Evolutionary conservation across 495 filamentous ascomycete genomes (phyloP), one percentile per base, ranked within the genome.

Genomic region (Aeminium ludgeri): DNA sequence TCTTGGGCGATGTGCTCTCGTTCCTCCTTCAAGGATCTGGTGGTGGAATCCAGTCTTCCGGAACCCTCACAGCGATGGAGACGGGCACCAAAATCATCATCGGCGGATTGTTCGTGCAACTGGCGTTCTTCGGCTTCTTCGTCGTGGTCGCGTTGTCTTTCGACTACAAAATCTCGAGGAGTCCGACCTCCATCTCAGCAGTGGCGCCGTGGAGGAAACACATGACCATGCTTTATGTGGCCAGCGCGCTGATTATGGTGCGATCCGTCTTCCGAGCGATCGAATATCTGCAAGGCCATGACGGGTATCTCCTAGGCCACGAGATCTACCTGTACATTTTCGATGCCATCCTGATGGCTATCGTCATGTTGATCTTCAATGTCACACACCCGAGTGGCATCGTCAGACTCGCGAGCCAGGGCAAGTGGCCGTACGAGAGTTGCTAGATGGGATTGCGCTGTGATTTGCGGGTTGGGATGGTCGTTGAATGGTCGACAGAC

Each of bases 271-370:
- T 79, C 48, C 65, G 78, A 18, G 61, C 76, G 15, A 57, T 76
- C 10, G 79, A 82, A 59, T 83, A 74, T 41, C 17, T 67, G 0
- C 58, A 70, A 53, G 76, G 78, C 0, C 54, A 66, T 28, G 58
- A 63, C 10, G 40, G 40, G 10, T 65, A 57, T 44, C 23, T 72
- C 20, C 51, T 76, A 45, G 49, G 37, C 13, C 61, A 72, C 30
- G 77, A 82, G 56, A 66, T 62, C 36, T 70, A 69, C 43, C 50
- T 80, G 38, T 82, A 79, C 49, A 49, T 75, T 2, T 80, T 81
- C 45, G 77, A 83, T 51, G 59, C 65, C 11, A 34, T 64, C 32
- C 46, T 73, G 32, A 80, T 83, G 75, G 48, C 73, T 17, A 6
- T 53, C 0, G 69, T 66, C 13, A 66, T 71, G 54, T 43, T 66